Conservation (phyloP, 441 rosid genomes). For the Jatropha multifida region DNA sequence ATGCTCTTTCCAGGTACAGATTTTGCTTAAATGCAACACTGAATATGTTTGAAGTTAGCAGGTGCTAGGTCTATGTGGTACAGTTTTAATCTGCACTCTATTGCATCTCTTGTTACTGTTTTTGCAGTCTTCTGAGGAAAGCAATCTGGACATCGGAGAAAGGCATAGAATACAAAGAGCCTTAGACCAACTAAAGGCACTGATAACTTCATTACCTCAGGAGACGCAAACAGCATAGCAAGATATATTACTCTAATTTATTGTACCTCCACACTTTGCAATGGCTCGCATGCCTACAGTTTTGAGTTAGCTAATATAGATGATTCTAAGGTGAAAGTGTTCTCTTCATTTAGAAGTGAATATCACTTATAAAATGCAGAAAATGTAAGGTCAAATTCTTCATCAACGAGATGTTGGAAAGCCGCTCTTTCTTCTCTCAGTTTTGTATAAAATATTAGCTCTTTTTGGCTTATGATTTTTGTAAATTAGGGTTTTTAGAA, state of each 20-base stretch:
- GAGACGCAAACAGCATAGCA: slow-evolving; percentile 8
- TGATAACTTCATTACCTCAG: slow-evolving; percentile 23
- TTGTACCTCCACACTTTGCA: too few relatives aligned
- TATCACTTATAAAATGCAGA: too few relatives aligned
- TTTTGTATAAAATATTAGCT: too few relatives aligned
- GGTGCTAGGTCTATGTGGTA: not conserved
- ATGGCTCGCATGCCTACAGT: not conserved
- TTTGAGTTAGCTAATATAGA: not conserved
- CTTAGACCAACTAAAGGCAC: slow-evolving; percentile 44
- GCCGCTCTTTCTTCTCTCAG: too few relatives aligned
- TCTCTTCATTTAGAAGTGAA: too few relatives aligned
- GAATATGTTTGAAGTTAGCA: not conserved
- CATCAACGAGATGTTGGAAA: too few relatives aligned
- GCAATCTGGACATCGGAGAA: slow-evolving; percentile 54
- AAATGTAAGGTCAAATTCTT: too few relatives aligned
- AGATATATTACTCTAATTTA: not conserved
- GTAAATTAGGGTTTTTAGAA: too few relatives aligned
- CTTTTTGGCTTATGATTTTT: too few relatives aligned
- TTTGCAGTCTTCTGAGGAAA: slow-evolving; percentile 45
- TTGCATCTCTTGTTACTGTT: slow-evolving; percentile 17
- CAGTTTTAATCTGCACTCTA: slow-evolving; percentile 6
- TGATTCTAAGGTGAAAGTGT: too few relatives aligned
- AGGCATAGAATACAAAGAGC: slow-evolving; percentile 50
- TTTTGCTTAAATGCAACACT: not conserved
- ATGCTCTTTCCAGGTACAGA: slow-evolving; percentile 52